phyloP scores from a whole-genome alignment of 2,329 filamentous ascomycete genomes.

The Cercospora sesami region DNA sequence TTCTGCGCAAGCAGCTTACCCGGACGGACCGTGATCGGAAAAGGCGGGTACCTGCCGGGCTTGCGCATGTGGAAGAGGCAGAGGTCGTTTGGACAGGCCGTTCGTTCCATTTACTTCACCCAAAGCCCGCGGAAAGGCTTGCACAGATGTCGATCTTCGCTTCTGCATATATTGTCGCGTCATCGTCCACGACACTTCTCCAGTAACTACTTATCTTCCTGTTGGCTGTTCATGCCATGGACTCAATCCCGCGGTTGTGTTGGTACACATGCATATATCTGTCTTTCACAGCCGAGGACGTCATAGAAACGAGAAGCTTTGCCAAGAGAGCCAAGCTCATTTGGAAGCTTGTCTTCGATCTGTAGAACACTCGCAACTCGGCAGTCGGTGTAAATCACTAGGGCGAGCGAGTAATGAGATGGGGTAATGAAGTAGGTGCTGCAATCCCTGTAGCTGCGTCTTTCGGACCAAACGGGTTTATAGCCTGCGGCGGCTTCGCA shows the following conservation, averaged over 20 bases:
- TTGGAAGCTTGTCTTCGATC: not conserved
- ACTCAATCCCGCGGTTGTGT: not conserved
- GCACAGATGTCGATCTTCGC: not conserved
- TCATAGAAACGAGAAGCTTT: not conserved
- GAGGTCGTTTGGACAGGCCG: not conserved
- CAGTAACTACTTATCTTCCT: not conserved
- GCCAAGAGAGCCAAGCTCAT: conserved; percentile 3
- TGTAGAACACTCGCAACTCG: not conserved
- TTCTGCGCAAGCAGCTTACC: not conserved
- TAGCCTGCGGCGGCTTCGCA: not conserved
- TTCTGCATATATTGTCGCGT: not conserved
- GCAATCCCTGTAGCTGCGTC: not conserved
- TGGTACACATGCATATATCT: not conserved
- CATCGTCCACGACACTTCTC: not conserved
- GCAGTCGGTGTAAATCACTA: not conserved
- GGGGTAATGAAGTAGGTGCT: not conserved
- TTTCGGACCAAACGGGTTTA: not conserved
- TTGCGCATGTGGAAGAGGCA: not conserved
- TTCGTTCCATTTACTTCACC: not conserved
- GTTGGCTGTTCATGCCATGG: not conserved
- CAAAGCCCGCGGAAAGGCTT: not conserved
- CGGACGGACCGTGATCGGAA: not conserved
- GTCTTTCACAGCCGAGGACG: not conserved
- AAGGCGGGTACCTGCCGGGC: not conserved
- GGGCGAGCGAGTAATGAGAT: not conserved